These are phyloP conservation scores for Talaromyces sp. DNA, from an alignment of 2,329 filamentous ascomycete genomes.

Conservation along the genomic window DNA sequence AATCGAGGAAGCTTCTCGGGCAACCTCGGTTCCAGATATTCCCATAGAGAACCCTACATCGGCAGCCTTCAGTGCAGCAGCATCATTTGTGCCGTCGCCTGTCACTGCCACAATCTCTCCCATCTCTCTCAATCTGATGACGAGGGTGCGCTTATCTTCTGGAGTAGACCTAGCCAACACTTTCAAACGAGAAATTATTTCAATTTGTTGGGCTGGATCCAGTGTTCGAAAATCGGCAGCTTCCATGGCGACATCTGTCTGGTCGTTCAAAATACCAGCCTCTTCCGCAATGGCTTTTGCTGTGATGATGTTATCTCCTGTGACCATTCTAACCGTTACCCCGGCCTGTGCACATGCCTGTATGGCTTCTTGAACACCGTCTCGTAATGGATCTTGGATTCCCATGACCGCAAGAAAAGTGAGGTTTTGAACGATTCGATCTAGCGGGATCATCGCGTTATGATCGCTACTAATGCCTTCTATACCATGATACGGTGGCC, in stretches of 20 bases:
- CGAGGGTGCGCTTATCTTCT: slow-evolving; percentile 64
- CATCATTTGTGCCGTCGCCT: slow-evolving; percentile 66
- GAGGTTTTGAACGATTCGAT: slow-evolving; percentile 47
- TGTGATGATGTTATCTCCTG: slow-evolving; percentile 66
- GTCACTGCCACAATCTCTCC: slow-evolving; percentile 62
- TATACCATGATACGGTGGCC: slow-evolving; percentile 43
- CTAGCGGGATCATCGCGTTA: no score
- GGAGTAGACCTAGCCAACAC: slow-evolving; percentile 64
- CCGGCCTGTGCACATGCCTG: slow-evolving; percentile 64
- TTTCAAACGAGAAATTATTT: slow-evolving; percentile 57
- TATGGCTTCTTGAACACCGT: slow-evolving; percentile 66
- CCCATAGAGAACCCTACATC: slow-evolving; percentile 63
- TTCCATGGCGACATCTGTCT: slow-evolving; percentile 60
- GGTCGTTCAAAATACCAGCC: slow-evolving; percentile 62
- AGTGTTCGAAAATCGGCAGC: slow-evolving; percentile 64
- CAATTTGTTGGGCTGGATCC: slow-evolving; percentile 56
- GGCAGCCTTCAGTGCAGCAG: slow-evolving; percentile 61
- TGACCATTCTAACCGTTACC: slow-evolving; percentile 71
- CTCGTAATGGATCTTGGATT: slow-evolving; percentile 70
- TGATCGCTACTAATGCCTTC: slow-evolving; percentile 42
- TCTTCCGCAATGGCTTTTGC: slow-evolving; percentile 70
- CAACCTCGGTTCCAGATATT: slow-evolving; percentile 57
- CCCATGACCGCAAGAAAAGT: slow-evolving; percentile 64
- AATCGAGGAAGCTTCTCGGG: slow-evolving; percentile 59
- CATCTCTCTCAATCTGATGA: slow-evolving; percentile 58